Evolutionary conservation across 2,329 filamentous ascomycete genomes (phyloP), one percentile per base, ranked within the genome.

Genomic region (Keithomyces neogunnii): DNA sequence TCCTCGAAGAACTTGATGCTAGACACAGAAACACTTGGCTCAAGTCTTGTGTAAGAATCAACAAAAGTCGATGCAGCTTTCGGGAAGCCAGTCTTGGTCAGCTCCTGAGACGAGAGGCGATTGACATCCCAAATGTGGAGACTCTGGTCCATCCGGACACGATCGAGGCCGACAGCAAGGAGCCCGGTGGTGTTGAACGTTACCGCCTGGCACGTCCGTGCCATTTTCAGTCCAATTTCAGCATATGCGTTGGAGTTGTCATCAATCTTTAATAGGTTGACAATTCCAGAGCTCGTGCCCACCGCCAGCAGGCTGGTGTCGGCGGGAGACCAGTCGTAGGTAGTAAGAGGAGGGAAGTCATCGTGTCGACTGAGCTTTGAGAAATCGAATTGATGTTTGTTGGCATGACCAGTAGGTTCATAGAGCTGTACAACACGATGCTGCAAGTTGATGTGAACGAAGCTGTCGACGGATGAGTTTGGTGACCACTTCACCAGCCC

Each of bases 111-210:
- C 26, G 74, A 77, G 46, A 82, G 73, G 39, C 81, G 80, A 58
- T 80, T 85, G 50, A 90, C 76, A 65, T 95, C 88, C 80, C 88
- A 93, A 32, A 93, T 84, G 60, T 92, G 88, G 47, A 95, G 75
- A 59, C 86, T 90, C 56, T 86, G 81, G 62, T 93, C 89, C 67
- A 88, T 90, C 33, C 89, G 80, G 29, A 91, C 88, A 59, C 87
- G 79, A 60, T 93, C 89, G 48, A 93, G 73, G 1, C 87, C 89
- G 31, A 90, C 87, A 8, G 88, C 89, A 48, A 95, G 72, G 51
- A 87, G 74, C 19, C 86, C 85, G 4, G 74, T 76, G 3, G 80
- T 82, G 62, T 84, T 92, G 69, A 93, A 90, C 3, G 88, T 84
- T 40, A 93, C 86, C 1, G 88, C 86, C 60, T 92, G 89, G 60